phyloP scores from a whole-genome alignment of 1,284 basidiomycete species.

The Hemileia vastatrix region DNA sequence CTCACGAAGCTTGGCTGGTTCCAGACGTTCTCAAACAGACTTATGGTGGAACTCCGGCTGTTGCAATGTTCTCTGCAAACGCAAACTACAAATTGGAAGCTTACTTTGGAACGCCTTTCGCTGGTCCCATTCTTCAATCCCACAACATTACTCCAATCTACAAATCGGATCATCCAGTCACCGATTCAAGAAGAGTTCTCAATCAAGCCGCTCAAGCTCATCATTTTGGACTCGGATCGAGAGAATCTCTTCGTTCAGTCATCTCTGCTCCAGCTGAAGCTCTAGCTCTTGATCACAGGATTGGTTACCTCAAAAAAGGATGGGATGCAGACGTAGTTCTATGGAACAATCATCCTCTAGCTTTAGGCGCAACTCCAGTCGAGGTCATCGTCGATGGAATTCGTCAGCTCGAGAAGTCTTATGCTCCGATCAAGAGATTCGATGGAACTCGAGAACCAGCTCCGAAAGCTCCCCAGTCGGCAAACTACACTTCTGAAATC shows the following conservation, averaged over 20 bases:
- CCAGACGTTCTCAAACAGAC: conserved; percentile 65
- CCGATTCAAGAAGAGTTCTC: conserved; percentile 67
- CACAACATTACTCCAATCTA: conserved; percentile 62
- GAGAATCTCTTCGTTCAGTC: conserved; percentile 53
- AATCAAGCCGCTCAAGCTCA: conserved; percentile 81
- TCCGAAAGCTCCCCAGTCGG: conserved; percentile 23
- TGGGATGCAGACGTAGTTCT: conserved; percentile 62
- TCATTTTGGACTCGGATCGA: conserved; percentile 51
- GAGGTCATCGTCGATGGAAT: conserved; percentile 57
- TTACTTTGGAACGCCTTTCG: conserved; percentile 74
- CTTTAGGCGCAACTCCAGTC: conserved; percentile 49
- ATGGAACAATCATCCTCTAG: conserved; percentile 78
- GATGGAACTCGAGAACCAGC: conserved; percentile 5
- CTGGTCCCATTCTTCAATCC: conserved; percentile 64
- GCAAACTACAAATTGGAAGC: conserved; percentile 72
- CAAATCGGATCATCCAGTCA: conserved; percentile 59
- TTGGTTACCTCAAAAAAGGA: conserved; percentile 63
- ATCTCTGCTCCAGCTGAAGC: conserved; percentile 67
- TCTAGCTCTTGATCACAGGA: conserved; percentile 67
- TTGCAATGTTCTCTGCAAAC: conserved; percentile 65
- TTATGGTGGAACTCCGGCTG: conserved; percentile 55
- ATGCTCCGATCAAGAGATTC: not conserved
- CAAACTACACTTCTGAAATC: conserved; percentile 30
- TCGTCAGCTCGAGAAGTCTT: conserved; percentile 42
- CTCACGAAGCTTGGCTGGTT: conserved; percentile 73